phyloP scores from a whole-genome alignment of 2,329 filamentous ascomycete species.

The Hymenoscyphus fructigenus region DNA sequence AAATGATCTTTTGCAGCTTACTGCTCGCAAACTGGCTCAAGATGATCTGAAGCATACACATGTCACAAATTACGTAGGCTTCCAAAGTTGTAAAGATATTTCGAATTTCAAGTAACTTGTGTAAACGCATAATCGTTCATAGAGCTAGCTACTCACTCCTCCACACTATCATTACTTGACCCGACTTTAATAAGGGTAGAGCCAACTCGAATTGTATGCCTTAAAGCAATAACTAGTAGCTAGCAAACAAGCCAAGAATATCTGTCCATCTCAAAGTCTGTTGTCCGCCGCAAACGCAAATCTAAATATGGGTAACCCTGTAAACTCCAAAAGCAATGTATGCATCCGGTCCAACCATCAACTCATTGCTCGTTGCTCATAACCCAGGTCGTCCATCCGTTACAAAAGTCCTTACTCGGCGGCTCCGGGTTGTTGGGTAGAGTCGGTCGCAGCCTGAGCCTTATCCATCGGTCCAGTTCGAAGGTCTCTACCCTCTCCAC shows the following conservation, averaged over 20 bases:
- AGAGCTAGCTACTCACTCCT: neutral
- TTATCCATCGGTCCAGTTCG: slow-evolving; percentile 12
- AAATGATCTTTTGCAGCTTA: too few relatives aligned
- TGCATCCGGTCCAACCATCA: neutral
- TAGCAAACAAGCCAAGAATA: neutral
- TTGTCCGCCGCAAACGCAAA: neutral
- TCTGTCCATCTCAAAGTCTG: neutral
- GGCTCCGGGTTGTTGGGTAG: neutral
- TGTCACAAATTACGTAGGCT: too few relatives aligned
- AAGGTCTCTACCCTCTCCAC: slow-evolving; percentile 8
- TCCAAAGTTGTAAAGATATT: too few relatives aligned
- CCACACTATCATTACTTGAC: neutral
- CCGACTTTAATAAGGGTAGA: neutral
- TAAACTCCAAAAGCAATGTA: neutral
- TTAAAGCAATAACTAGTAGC: neutral
- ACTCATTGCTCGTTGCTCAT: neutral
- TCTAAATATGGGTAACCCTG: neutral
- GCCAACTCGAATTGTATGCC: neutral
- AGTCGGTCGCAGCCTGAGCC: slow-evolving; percentile 1
- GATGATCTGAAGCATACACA: too few relatives aligned
- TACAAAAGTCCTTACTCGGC: neutral
- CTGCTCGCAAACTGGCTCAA: too few relatives aligned
- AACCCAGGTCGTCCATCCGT: neutral
- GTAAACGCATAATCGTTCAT: neutral
- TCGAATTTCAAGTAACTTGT: too few relatives aligned